Evolutionary conservation across 495 filamentous ascomycete species (phyloP).

Genomic region (Parathielavia hyrcaniae): DNA sequence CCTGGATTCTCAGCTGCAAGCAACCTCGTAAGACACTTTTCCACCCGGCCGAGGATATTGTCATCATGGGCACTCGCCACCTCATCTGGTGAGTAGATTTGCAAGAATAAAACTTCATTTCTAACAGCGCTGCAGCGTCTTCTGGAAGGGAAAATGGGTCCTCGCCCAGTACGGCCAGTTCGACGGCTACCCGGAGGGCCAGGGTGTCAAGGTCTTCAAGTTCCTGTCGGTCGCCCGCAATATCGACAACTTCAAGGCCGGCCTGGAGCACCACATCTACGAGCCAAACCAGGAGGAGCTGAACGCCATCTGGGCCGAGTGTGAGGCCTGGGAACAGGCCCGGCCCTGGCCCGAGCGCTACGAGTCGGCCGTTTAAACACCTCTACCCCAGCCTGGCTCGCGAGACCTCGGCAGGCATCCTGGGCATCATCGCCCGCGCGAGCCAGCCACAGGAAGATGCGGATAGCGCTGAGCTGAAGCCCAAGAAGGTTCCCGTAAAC

Average conservation of each 20-base stretch:
- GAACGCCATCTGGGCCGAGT: slow-evolving; percentile 8
- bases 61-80: slow-evolving; percentile 17
- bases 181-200: slow-evolving; percentile 17
- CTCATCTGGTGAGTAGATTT: slow-evolving; percentile 11
- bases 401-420: slow-evolving; percentile 9
- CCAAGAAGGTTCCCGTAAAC: slow-evolving; percentile 10
- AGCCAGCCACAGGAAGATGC: not conserved
- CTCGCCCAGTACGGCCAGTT: slow-evolving; percentile 20
- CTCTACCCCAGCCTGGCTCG: slow-evolving; percentile 12
- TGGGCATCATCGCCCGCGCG: slow-evolving; percentile 12
- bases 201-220: slow-evolving; percentile 11
- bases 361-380: not conserved
- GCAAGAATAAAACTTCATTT: not conserved
- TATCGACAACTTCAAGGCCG: slow-evolving; percentile 17
- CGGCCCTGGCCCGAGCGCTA: not conserved
- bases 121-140: slow-evolving; percentile 7
- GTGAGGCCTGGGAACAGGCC: slow-evolving; percentile 8
- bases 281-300: slow-evolving; percentile 9
- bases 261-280: slow-evolving; percentile 17
- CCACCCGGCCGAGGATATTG: not conserved
- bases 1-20: not conserved
- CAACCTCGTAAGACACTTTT: not conserved
- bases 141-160: slow-evolving; percentile 15
- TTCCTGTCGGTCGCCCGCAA: slow-evolving; percentile 17
- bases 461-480: not conserved